Evolutionary conservation across 164 flowering plant genomes (phyloP), one percentile per base, ranked within the genome.

Genomic region (Buxus sempervirens): DNA sequence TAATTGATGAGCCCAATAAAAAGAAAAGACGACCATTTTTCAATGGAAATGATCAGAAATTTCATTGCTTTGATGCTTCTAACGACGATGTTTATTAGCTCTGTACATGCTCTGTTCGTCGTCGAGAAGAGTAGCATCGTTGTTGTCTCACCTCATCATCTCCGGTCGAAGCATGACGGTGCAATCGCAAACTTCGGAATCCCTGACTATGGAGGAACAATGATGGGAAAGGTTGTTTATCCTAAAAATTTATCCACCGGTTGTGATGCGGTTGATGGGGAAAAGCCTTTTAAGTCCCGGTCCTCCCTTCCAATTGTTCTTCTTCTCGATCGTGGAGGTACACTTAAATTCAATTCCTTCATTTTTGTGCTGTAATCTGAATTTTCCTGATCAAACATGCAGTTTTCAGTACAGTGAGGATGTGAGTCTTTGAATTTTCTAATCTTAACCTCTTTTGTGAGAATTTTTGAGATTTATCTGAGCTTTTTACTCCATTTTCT

Each of bases 311-410:
- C 97, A 9, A 77, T 78, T 26, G 65, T 93, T 74, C 81, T 93
- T 48, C 89, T 93, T 41, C 78, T 89, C 45, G 98, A 93, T 73
- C 92, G 98, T 41, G 98, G 98, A 82, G 98, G 98, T 91, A 55
- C 72, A n/a, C n/a, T 18, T 41, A 22, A 2, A 28, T 15, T 28
- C 26, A 18, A 13, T 9, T 18, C 6, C 1, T 62, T 10, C 65
- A 36, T 70, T 5, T 54, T 2, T 5, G 12, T 5, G 5, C 5
- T 41, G 12, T 41, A 41, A n/a, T 41, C 5, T 41, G 5, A 2
- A 26, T 60, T 1, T 26, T 10, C 14, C 12, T 13, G 27, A 61
- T 58, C n/a, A 14, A 21, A 13, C 13, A 20, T 27, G 53, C 10
- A 42, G 45, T n/a, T 45, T 62, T 70, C 42, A 36, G n/a, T n/a